These are phyloP conservation scores for Vitis amurensis DNA, from an alignment of 164 flowering plant genomes.

Conservation along the genomic window DNA sequence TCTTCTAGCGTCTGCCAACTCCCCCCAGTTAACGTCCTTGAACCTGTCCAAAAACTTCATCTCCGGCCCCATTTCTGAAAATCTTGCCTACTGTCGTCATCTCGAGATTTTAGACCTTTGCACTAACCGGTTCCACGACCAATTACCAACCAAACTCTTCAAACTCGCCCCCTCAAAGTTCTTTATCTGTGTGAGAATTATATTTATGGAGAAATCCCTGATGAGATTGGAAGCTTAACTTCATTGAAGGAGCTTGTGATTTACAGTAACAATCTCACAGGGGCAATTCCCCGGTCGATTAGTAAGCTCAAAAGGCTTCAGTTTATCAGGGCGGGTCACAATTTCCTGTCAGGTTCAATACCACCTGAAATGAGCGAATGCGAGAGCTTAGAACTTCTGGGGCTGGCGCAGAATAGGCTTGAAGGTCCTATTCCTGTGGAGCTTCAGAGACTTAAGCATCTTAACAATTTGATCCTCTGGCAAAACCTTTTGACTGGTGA, in stretches of 20 bases:
- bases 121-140: conserved; percentile 50
- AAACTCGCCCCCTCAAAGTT: conserved; percentile 29
- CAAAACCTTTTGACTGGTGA: conserved; percentile 49
- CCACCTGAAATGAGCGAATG: conserved; percentile 51
- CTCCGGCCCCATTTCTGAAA: conserved; percentile 51
- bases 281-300: conserved; percentile 37
- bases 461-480: conserved; percentile 51
- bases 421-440: conserved; percentile 45
- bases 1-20: conserved; percentile 45
- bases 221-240: conserved; percentile 36
- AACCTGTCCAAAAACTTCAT: conserved; percentile 50
- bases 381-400: conserved; percentile 44
- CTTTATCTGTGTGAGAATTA: conserved; percentile 53
- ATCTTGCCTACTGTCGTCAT: conserved; percentile 28
- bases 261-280: conserved; percentile 58
- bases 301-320: conserved; percentile 40
- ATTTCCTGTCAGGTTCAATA: conserved; percentile 45
- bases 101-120: conserved; percentile 50
- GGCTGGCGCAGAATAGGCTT: conserved; percentile 51
- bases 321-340: conserved; percentile 51
- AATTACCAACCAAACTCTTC: conserved; percentile 35
- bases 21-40: conserved; percentile 22
- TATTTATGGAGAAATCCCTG: conserved; percentile 41
- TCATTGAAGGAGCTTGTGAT: conserved; percentile 49
- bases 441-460: conserved; percentile 42